These are phyloP conservation scores for Dactylonectria macrodidyma DNA, from an alignment of 2,329 filamentous ascomycete genomes.

Conservation along the genomic window DNA sequence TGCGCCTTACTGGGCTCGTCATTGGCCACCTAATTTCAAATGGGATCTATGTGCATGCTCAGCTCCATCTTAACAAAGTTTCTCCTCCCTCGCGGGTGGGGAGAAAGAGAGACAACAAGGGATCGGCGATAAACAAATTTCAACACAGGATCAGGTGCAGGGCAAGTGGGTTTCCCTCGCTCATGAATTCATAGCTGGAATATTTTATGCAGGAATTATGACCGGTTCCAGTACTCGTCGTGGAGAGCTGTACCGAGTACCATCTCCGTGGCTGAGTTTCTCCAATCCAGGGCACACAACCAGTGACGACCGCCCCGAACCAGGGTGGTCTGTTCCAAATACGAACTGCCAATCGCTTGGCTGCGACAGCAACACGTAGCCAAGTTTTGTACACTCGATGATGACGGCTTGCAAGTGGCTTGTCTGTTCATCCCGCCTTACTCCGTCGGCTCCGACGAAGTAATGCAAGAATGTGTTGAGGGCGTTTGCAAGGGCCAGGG, in stretches of 20 bases:
- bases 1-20: rapidly evolving
- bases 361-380: conserved; percentile 60
- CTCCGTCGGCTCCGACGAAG: conserved; percentile 50
- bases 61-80: no score
- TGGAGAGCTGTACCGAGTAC: conserved; percentile 40
- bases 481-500: conserved; percentile 49
- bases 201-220: neutral
- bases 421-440: conserved; percentile 51
- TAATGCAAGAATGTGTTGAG: conserved; percentile 53
- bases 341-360: conserved; percentile 56
- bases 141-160: neutral
- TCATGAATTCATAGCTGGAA: neutral
- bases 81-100: no score
- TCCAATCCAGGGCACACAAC: conserved; percentile 50
- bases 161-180: no score
- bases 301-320: conserved; percentile 30
- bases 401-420: conserved; percentile 58
- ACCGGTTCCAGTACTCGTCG: conserved; percentile 42
- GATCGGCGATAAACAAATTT: neutral
- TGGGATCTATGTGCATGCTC: no score
- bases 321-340: conserved; percentile 28
- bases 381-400: conserved; percentile 57
- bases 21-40: neutral
- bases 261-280: conserved; percentile 47
- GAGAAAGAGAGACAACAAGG: neutral